phyloP scores from a whole-genome alignment of 768 basidiomycete species.

The Panaeolus cyanescens region DNA sequence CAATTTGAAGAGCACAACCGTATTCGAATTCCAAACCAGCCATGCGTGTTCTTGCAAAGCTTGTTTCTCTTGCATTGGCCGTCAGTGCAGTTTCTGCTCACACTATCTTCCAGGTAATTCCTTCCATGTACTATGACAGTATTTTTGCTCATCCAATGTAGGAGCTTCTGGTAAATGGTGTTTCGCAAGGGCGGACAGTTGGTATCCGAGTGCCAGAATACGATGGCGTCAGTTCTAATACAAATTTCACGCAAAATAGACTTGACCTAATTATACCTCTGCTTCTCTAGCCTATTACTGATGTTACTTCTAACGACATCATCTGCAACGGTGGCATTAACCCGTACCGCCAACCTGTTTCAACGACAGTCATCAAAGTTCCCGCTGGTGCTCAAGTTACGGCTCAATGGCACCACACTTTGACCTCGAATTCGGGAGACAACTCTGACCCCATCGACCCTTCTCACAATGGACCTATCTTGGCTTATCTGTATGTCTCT shows the following conservation, averaged over 20 bases:
- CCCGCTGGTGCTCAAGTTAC: constrained; percentile 55
- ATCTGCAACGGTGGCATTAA: constrained; percentile 67
- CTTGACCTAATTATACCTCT: not conserved
- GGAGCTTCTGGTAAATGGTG: constrained; percentile 56
- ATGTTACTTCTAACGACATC: constrained; percentile 55
- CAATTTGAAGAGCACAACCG: too few species aligned
- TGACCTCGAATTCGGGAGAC: constrained; percentile 41
- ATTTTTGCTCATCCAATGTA: constrained; percentile 12
- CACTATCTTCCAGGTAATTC: constrained; percentile 50
- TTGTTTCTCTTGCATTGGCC: not conserved
- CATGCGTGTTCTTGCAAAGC: not conserved
- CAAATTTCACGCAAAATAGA: not conserved
- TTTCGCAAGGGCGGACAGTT: constrained; percentile 39
- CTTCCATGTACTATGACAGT: not conserved
- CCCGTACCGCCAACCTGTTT: constrained; percentile 51
- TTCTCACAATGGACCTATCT: constrained; percentile 53
- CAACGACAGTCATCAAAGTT: constrained; percentile 44
- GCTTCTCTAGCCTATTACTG: constrained; percentile 48
- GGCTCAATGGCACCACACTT: constrained; percentile 54
- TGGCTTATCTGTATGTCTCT: constrained; percentile 49
- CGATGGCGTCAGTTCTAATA: constrained; percentile 29
- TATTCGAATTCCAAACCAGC: not conserved
- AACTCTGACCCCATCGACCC: constrained; percentile 48
- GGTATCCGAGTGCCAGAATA: constrained; percentile 47
- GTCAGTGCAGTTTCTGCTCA: constrained; percentile 43